Evolutionary conservation across 345 rosid genomes (phyloP).

Genomic region (Hypericum perforatum): DNA sequence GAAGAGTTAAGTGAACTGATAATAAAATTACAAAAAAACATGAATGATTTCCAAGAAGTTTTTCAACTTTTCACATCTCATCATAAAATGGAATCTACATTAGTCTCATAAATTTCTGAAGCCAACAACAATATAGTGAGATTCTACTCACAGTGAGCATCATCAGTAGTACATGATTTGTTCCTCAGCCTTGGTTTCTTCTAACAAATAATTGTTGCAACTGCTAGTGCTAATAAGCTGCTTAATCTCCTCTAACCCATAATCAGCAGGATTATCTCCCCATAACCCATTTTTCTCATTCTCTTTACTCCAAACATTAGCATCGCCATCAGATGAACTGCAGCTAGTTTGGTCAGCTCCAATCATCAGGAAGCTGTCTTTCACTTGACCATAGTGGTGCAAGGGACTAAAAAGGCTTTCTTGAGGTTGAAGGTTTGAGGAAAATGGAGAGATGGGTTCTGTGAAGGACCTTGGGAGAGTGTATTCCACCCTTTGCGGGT

Average conservation of each 20-base stretch:
- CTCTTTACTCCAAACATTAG: conserved; percentile 5
- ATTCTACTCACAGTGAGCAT: conserved; percentile 24
- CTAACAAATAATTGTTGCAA: conserved; percentile 37
- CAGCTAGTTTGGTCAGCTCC: conserved; percentile 36
- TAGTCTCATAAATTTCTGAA: conserved; percentile 17
- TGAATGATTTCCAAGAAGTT: too few relatives aligned
- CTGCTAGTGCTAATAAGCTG: conserved; percentile 42
- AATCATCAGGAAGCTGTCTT: conserved; percentile 21
- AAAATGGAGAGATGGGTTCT: conserved; percentile 20
- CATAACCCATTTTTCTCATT: conserved; percentile 17
- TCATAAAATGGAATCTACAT: not conserved
- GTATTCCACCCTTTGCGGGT: not conserved
- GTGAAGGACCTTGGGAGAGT: conserved; percentile 20
- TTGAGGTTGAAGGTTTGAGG: conserved; percentile 26
- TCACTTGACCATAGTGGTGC: conserved; percentile 19
- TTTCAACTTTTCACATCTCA: not conserved
- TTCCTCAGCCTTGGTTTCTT: conserved; percentile 49
- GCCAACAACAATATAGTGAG: conserved; percentile 20
- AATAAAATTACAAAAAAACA: too few relatives aligned
- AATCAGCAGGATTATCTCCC: conserved; percentile 29
- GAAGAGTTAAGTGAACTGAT: too few relatives aligned
- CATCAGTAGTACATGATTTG: conserved; percentile 42
- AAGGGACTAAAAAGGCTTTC: conserved; percentile 19
- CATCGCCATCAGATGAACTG: conserved; percentile 46
- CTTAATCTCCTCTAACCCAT: conserved; percentile 75